These are phyloP conservation scores for Halophytophthora polymorphica DNA, from an alignment of 352 stramenopile genomes.

Conservation along the genomic window DNA sequence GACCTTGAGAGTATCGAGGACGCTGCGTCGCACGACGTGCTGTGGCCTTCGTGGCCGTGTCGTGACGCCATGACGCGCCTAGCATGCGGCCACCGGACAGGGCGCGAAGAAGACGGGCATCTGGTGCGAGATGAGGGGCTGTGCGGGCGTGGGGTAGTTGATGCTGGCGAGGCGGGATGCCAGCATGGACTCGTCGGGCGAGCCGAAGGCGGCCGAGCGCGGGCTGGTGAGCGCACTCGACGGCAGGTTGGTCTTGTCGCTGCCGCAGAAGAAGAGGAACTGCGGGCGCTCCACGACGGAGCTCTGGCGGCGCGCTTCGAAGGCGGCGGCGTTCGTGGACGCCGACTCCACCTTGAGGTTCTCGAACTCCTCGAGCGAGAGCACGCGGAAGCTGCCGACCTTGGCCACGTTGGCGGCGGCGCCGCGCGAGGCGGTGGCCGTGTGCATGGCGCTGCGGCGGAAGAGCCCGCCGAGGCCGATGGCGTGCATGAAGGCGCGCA, in stretches of 20 bases:
- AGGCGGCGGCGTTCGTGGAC: slow-evolving; percentile 13
- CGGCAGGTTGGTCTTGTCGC: slow-evolving; percentile 34
- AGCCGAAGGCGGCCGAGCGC: neutral
- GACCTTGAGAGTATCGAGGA: too few relatives aligned
- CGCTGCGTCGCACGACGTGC: neutral
- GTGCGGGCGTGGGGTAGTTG: slow-evolving; percentile 21
- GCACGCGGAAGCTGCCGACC: slow-evolving; percentile 27
- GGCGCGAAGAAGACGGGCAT: slow-evolving; percentile 76
- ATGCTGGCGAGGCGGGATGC: slow-evolving; percentile 20
- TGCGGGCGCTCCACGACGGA: slow-evolving; percentile 47
- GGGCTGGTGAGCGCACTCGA: slow-evolving; percentile 12
- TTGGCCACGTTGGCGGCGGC: slow-evolving; percentile 5
- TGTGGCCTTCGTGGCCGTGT: neutral
- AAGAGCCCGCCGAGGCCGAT: slow-evolving; percentile 62
- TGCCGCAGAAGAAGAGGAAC: slow-evolving; percentile 79
- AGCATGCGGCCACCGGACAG: slow-evolving; percentile 14
- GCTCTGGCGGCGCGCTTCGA: slow-evolving; percentile 30
- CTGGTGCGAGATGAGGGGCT: slow-evolving; percentile 52
- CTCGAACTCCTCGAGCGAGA: slow-evolving; percentile 37
- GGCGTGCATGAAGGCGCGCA: slow-evolving; percentile 68
- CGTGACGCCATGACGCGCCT: slow-evolving; percentile 21
- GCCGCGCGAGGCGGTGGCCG: neutral
- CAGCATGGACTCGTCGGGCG: slow-evolving; percentile 18
- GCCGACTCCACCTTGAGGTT: slow-evolving; percentile 18
- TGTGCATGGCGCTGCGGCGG: slow-evolving; percentile 17